phyloP scores from a whole-genome alignment of 1,284 basidiomycete species.

The Omphalotus olearius region DNA sequence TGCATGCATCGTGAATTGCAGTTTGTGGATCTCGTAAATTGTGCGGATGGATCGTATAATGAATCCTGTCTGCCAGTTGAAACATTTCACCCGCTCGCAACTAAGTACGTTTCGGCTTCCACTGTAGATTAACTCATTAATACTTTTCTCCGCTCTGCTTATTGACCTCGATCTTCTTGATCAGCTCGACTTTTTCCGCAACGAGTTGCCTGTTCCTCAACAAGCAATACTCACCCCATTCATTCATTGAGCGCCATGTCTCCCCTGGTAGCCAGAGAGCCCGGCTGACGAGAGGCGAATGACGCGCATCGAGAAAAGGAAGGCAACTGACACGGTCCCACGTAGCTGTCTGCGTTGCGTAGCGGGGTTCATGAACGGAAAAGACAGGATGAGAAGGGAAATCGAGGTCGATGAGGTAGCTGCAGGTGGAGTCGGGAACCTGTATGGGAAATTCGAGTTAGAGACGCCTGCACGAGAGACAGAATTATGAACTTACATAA shows the following conservation, averaged over 20 bases:
- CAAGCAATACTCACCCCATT: constrained; percentile 70
- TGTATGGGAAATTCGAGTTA: constrained; percentile 27
- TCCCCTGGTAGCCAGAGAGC: constrained; percentile 75
- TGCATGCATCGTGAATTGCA: too few relatives aligned
- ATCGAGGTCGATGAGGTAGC: constrained; percentile 86
- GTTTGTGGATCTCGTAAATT: too few relatives aligned
- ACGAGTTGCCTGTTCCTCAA: constrained; percentile 49
- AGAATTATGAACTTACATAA: constrained; percentile 65
- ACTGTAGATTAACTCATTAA: not conserved
- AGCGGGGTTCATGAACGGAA: constrained; percentile 74
- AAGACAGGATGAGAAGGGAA: constrained; percentile 62
- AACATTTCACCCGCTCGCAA: too few relatives aligned
- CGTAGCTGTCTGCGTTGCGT: constrained; percentile 50
- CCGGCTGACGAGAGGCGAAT: constrained; percentile 69
- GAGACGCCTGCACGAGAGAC: constrained; percentile 1
- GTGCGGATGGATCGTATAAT: too few relatives aligned
- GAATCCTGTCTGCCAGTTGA: too few relatives aligned
- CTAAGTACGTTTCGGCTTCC: too few relatives aligned
- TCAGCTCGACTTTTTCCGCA: constrained; percentile 31
- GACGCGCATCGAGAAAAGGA: constrained; percentile 78
- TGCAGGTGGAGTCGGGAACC: constrained; percentile 72
- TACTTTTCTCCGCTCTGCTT: not conserved
- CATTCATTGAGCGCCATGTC: constrained; percentile 59
- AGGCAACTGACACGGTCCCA: constrained; percentile 80
- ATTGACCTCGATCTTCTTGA: constrained; percentile 1